phyloP scores from a whole-genome alignment of 129 eudicot species.

The Flaveria brownii region DNA sequence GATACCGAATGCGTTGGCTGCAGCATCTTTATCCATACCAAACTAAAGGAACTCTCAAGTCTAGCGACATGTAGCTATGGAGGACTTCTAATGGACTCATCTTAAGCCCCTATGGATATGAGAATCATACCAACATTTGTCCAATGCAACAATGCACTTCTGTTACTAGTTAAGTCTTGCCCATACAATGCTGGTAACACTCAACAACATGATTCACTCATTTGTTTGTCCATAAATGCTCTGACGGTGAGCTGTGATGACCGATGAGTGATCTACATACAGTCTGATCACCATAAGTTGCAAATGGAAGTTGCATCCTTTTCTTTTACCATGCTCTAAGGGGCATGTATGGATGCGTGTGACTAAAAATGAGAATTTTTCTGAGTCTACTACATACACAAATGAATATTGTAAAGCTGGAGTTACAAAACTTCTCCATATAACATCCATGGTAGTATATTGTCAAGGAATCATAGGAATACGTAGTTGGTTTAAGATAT shows the following conservation, averaged over 20 bases:
- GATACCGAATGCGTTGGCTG: background rate
- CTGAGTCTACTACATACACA: background rate
- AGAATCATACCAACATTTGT: background rate
- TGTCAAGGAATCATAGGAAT: background rate
- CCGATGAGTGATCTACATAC: background rate
- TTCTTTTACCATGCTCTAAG: background rate
- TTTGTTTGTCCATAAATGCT: background rate
- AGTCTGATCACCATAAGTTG: background rate
- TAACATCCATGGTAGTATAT: background rate
- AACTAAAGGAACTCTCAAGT: background rate
- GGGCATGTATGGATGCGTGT: background rate
- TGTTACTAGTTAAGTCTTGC: background rate
- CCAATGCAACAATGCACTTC: background rate
- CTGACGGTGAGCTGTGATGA: background rate
- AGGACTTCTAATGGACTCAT: background rate
- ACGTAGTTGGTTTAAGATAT: background rate
- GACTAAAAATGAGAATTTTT: background rate
- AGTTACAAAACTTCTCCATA: background rate
- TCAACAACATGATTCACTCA: background rate
- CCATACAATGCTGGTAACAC: background rate
- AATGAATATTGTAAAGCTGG: background rate
- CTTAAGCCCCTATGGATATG: background rate
- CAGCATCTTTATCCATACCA: background rate
- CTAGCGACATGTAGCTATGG: background rate
- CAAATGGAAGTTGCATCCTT: background rate